A percentile compares a stretch with the other conserved stretches of the same genome.
These are phyloP conservation scores for Phalaenopsis equestris DNA, from an alignment of 106 monocot genomes.

Conservation along the genomic window DNA sequence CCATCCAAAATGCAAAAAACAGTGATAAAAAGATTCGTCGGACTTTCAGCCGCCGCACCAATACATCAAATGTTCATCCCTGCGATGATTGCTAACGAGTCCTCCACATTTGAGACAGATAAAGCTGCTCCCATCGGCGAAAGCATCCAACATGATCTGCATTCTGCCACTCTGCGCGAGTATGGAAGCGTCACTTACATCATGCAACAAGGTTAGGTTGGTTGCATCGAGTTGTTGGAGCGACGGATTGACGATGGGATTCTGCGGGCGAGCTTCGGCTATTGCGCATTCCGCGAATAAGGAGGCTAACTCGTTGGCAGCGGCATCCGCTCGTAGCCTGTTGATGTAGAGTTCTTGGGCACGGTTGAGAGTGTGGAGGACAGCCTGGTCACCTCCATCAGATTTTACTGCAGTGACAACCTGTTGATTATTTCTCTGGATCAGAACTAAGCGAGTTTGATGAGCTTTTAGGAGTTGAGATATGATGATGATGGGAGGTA, in stretches of 20 bases:
- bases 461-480: no score
- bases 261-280: conserved; percentile 48
- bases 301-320: conserved; percentile 60
- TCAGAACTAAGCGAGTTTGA: neutral
- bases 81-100: conserved; percentile 64
- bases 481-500: no score
- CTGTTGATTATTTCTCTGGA: conserved; percentile 12
- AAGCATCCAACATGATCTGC: conserved; percentile 84
- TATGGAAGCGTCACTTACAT: conserved; percentile 35
- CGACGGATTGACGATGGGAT: neutral
- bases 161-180: conserved; percentile 71
- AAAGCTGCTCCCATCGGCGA: conserved; percentile 93
- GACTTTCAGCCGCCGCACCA: conserved; percentile 49
- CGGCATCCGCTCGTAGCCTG: conserved; percentile 30
- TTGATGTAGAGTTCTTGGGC: conserved; percentile 71
- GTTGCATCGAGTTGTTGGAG: neutral
- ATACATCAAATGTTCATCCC: conserved; percentile 76
- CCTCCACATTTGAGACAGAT: conserved; percentile 89
- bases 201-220: conserved; percentile 7
- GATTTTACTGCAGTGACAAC: conserved; percentile 54
- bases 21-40: no score
- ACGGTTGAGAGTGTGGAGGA: conserved; percentile 51
- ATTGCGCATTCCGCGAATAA: conserved; percentile 90
- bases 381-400: conserved; percentile 69
- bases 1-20: no score